Evolutionary conservation across 495 filamentous ascomycete species (phyloP).

Genomic region (Aspergillus heteromorphus): DNA sequence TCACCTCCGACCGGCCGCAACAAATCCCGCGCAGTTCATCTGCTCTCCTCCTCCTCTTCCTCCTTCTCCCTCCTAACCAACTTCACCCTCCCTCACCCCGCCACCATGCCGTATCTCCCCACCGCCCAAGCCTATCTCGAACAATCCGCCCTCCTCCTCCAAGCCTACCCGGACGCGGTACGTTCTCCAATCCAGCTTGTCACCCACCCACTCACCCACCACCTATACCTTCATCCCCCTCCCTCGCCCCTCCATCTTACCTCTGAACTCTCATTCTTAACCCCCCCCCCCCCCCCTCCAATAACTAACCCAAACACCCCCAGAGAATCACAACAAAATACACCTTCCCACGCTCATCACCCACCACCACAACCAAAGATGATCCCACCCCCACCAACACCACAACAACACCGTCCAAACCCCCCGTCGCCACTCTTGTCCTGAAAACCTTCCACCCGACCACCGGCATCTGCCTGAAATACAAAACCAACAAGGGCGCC

Average conservation of each 20-base stretch:
- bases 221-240: background rate
- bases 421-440: slow-evolving; percentile 58
- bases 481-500: slow-evolving; percentile 82
- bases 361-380: slow-evolving; percentile 24
- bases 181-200: slow-evolving; percentile 14
- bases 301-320: background rate
- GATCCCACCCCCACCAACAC: slow-evolving; percentile 18
- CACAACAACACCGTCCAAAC: slow-evolving; percentile 20
- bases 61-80: no score
- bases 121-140: slow-evolving; percentile 59
- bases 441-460: slow-evolving; percentile 87
- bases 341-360: slow-evolving; percentile 51
- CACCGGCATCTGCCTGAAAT: slow-evolving; percentile 80
- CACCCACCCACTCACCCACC: slow-evolving; percentile 1
- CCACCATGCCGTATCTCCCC: slow-evolving; percentile 54
- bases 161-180: slow-evolving; percentile 62
- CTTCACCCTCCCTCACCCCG: background rate
- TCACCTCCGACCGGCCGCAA: no score
- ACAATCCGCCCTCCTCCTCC: slow-evolving; percentile 55
- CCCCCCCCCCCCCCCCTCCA: background rate
- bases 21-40: no score
- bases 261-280: no score
- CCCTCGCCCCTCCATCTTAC: background rate
- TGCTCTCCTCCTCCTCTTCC: no score
- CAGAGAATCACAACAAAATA: slow-evolving; percentile 87